Percentiles rank a stretch among this genome's conserved stretches.
Conservation (phyloP, 2,329 filamentous ascomycete species). For the Orbilia brochopaga region DNA sequence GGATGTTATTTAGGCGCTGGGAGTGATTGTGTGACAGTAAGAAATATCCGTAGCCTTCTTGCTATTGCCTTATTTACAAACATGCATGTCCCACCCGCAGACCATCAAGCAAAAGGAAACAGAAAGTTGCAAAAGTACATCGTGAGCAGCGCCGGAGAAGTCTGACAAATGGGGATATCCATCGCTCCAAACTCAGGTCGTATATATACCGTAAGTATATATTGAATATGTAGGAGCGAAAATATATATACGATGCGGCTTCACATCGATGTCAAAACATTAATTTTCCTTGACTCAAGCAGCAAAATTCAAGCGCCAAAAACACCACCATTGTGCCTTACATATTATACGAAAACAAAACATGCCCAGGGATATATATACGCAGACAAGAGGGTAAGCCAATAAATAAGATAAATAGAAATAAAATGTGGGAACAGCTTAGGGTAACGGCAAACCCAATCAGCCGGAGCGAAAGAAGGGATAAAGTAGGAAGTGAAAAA, state of each 20-base stretch:
- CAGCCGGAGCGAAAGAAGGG: background rate
- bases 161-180: background rate
- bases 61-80: too few species aligned
- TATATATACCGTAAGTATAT: background rate
- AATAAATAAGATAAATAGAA: slow-evolving; percentile 5
- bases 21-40: too few species aligned
- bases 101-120: too few species aligned
- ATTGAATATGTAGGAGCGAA: too few species aligned
- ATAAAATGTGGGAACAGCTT: background rate
- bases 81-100: too few species aligned
- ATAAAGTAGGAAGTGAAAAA: slow-evolving; percentile 29
- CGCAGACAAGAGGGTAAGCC: slow-evolving; percentile 5
- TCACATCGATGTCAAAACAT: slow-evolving; percentile 13
- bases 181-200: background rate
- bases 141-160: too few species aligned
- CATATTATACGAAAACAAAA: slow-evolving; percentile 17
- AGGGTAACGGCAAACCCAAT: background rate
- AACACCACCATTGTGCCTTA: slow-evolving; percentile 48
- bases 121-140: too few species aligned
- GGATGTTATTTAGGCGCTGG: too few species aligned
- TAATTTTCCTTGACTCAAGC: slow-evolving; percentile 13
- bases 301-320: slow-evolving; percentile 17
- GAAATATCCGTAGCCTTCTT: too few species aligned
- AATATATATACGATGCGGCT: background rate
- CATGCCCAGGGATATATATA: slow-evolving; percentile 23